Base-by-base conservation (phyloP, 2,329 filamentous ascomycete species). In the Trichoderma atroviride region DNA sequence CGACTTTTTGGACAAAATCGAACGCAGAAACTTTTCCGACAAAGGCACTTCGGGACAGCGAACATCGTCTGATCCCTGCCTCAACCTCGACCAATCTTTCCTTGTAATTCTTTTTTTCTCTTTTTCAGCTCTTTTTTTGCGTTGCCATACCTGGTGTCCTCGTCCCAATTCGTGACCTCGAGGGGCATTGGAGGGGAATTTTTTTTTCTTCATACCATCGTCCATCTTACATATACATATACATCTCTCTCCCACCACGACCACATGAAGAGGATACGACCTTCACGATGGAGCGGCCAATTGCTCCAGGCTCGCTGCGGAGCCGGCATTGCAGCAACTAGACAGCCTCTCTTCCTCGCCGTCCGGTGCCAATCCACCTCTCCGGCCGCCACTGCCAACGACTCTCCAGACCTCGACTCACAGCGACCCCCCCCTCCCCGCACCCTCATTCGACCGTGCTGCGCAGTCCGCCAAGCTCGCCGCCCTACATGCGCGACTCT, bases 401-500 rank as follows among this genome's bases (percentile, higher is more conserved):
- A 78, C 29, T 40, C 72, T 24, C 70, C 74, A 62, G 70, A 75
- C 68, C 70, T 74, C 47, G 70, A 76, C n/a, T 63, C 72, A 43
- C 71, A 71, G 33, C 73, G 74, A 33, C 74, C 75, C 47, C 77
- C 77, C 78, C 71, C 84, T 91, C 72, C 91, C 92, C 65, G 95
- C 93, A 76, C 93, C 93, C 73, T 87, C 87, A 67, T 88, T 89
- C 73, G 83, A 87, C 75, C 85, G 86, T 73, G 91, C 93, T 55
- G 82, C 85, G 70, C 80, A 84, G 73, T 98, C 95, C 58, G 90
- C 94, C 72, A 98, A 97, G 84, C 91, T 99, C 75, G 90, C 94
- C 72, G 94, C 96, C 73, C 88, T 99, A 57, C 94, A 97, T 80
- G 93, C 94, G 75, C 92, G 96, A 80, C 88, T 99, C 71, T 89